Evolutionary conservation across 2,329 filamentous ascomycete species (phyloP).

Genomic region (Lecanicillium sp.): DNA sequence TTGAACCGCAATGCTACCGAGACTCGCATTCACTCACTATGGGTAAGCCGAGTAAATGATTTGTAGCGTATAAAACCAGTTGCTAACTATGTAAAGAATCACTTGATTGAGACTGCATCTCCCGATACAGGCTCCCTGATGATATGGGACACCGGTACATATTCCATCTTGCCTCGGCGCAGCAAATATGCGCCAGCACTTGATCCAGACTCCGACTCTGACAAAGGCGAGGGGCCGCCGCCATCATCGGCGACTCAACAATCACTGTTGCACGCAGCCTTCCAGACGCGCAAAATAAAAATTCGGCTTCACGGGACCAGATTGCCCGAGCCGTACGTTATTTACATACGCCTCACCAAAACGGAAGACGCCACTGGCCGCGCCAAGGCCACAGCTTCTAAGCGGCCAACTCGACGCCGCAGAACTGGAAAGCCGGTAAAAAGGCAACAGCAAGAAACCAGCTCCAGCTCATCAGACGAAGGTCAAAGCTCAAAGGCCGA

Average conservation of each 20-base stretch:
- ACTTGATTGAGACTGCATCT: slow-evolving; percentile 54
- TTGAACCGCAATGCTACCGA: slow-evolving; percentile 55
- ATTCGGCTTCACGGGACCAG: slow-evolving; percentile 48
- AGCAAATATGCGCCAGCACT: slow-evolving; percentile 27
- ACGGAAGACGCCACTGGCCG: slow-evolving; percentile 33
- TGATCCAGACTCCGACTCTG: slow-evolving; percentile 23
- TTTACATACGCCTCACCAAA: slow-evolving; percentile 48
- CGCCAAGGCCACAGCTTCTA: slow-evolving; percentile 16
- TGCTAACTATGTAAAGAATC: slow-evolving; percentile 38
- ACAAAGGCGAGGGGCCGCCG: slow-evolving; percentile 18
- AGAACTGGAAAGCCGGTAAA: background rate
- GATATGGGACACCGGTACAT: slow-evolving; percentile 58
- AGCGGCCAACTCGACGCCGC: slow-evolving; percentile 6
- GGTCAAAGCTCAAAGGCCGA: slow-evolving; percentile 14
- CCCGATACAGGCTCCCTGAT: slow-evolving; percentile 49
- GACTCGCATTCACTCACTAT: slow-evolving; percentile 55
- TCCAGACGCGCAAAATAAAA: slow-evolving; percentile 50
- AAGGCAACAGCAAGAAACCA: slow-evolving; percentile 21
- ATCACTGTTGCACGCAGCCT: slow-evolving; percentile 45
- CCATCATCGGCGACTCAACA: slow-evolving; percentile 30
- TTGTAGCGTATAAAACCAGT: slow-evolving; percentile 1
- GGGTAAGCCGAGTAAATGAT: too few species aligned
- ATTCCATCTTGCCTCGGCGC: slow-evolving; percentile 43
- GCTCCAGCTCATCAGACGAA: slow-evolving; percentile 17
- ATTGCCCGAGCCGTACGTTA: slow-evolving; percentile 47